Base-by-base conservation (phyloP, 257 asterid species). In the Prunella vulgaris region DNA sequence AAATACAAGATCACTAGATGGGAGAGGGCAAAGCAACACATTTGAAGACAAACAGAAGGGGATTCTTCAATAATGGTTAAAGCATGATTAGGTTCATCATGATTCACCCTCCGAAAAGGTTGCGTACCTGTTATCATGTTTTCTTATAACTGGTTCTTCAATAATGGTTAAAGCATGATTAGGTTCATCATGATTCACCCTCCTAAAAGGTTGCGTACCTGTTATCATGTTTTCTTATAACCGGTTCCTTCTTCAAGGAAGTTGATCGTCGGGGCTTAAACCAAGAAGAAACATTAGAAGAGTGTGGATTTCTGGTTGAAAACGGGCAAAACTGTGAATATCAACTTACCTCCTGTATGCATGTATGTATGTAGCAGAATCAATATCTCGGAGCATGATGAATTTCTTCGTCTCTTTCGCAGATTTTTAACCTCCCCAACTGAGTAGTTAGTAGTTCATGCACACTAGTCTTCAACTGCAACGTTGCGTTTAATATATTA, bases 391-490 rank as follows among this genome's bases (percentile, higher is more conserved):
- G 22, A 63, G 54, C 79, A 73, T 80, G 81, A 54, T 44, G 62
- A 22, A 9, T 67, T 74, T 80, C 90, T 73, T 79, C 80, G 33
- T 67, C 57, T 78, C 74, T 68, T 64, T 63, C 74, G 20, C 32
- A 64, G 76, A 8, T 52, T 66, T 83, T 78, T 63, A 90, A 77
- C 81, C 80, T 85, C 51, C 61, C 77, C 32, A 78, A 84, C 83
- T 93, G 97, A 69, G 88, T 82, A 35, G 76, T 61, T 70, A 90
- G 90, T 72, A 87, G 82, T 72, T 87, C 93, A 65, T 87, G 89
- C 76, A 89, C 97, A 75, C 68, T 86, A 18, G 70, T 46, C 84
- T 81, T 93, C 77, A 90, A 79, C 99, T 90, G 87, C 84, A 79
- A 24, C 25, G 28, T 15, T 49, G 66, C 59, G 68, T 24, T 35